phyloP scores from a whole-genome alignment of 108 stramenopile genomes.

The Fragilariopsis cylindrus region DNA sequence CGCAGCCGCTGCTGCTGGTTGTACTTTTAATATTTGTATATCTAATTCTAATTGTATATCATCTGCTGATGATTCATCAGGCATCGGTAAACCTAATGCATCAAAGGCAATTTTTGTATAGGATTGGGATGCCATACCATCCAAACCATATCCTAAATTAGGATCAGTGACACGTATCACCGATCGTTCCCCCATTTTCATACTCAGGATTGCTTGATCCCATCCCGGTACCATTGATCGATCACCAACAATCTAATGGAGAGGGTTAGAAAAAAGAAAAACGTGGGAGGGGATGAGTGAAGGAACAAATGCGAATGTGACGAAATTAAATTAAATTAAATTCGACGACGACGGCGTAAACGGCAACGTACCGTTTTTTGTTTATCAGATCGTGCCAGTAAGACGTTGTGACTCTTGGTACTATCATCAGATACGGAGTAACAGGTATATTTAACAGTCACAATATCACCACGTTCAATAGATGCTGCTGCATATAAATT shows the following conservation, averaged over 20 bases:
- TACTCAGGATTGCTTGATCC: conserved; percentile 68
- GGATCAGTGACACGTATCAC: conserved; percentile 67
- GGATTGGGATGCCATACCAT: conserved; percentile 51
- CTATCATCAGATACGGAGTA: conserved; percentile 15
- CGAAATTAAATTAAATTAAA: too few species aligned
- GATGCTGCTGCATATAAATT: conserved; percentile 12
- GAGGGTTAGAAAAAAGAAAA: not conserved
- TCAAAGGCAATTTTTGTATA: not conserved
- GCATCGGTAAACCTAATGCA: not conserved
- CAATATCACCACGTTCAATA: conserved; percentile 43
- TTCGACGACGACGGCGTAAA: not conserved
- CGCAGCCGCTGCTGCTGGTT: conserved; percentile 29
- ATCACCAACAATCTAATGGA: conserved; percentile 50
- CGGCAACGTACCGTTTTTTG: conserved; percentile 42
- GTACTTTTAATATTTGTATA: conserved; percentile 54
- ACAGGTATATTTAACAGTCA: conserved; percentile 52
- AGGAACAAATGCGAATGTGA: too few species aligned
- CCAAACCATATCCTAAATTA: conserved; percentile 59
- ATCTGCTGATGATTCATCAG: not conserved
- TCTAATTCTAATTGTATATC: conserved; percentile 45
- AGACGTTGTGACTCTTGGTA: conserved; percentile 5
- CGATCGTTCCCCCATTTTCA: conserved; percentile 75
- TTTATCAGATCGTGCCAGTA: conserved; percentile 37
- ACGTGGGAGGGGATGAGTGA: too few species aligned
- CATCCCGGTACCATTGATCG: conserved; percentile 81